These are phyloP conservation scores for Hansenula anomala DNA, from an alignment of 1,139 yeast species.

Conservation along the genomic window DNA sequence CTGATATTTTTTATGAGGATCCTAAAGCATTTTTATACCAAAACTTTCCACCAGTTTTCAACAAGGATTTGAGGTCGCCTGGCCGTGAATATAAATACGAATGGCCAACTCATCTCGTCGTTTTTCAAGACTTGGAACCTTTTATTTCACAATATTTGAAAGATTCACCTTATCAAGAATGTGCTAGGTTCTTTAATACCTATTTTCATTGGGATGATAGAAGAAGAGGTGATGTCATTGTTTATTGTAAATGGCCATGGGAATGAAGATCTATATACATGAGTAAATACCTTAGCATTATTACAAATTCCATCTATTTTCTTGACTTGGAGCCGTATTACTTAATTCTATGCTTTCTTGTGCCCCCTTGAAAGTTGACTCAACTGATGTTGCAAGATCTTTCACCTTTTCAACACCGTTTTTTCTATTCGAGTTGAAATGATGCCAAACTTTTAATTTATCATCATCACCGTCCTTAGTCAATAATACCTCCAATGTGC, in stretches of 20 bases:
- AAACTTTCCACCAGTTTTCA: constrained; percentile 35
- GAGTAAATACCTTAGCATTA: too few species aligned
- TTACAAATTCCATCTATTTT: constrained; percentile 20
- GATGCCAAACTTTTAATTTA: constrained; percentile 12
- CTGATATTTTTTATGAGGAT: constrained; percentile 74
- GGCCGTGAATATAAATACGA: constrained; percentile 31
- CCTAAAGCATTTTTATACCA: constrained; percentile 48
- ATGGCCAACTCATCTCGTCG: constrained; percentile 71
- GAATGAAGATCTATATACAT: constrained; percentile 14
- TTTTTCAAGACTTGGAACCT: constrained; percentile 61
- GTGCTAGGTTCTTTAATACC: constrained; percentile 65
- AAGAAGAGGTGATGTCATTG: constrained; percentile 58
- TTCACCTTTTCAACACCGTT: neutral
- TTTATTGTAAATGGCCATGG: constrained; percentile 29
- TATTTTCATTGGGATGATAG: constrained; percentile 85
- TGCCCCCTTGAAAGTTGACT: neutral
- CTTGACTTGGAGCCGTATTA: neutral
- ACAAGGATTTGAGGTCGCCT: constrained; percentile 20
- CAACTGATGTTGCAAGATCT: neutral
- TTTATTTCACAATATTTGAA: constrained; percentile 35
- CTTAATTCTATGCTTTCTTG: neutral
- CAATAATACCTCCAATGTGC: constrained; percentile 12
- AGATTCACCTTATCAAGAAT: constrained; percentile 40
- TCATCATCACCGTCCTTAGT: constrained; percentile 9
- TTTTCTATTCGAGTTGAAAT: constrained; percentile 14